phyloP scores from a whole-genome alignment of 2,329 filamentous ascomycete genomes.

The Ceratocystis colombiana region DNA sequence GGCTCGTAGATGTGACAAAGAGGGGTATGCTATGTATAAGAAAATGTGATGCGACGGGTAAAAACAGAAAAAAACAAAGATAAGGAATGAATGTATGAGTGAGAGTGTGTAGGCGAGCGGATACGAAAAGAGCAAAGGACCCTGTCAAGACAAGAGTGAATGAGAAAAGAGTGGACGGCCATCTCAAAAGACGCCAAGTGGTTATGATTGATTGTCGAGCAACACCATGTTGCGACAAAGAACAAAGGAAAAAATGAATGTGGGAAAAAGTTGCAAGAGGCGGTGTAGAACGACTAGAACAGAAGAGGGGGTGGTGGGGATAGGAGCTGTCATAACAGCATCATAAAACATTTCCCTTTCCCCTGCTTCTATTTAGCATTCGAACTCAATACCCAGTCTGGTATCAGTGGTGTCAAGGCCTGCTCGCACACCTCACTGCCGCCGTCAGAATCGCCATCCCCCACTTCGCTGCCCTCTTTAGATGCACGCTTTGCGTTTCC shows the following conservation, averaged over 20 bases:
- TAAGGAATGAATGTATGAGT: neutral
- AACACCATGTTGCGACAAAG: neutral
- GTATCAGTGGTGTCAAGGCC: conserved; percentile 50
- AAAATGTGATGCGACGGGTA: neutral
- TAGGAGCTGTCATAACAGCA: conserved; percentile 12
- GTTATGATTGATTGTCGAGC: conserved; percentile 1
- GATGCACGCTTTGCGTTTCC: conserved; percentile 25
- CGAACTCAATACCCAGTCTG: conserved; percentile 49
- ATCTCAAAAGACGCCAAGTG: conserved; percentile 21
- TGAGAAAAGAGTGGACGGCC: conserved; percentile 19
- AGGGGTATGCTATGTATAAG: conserved; percentile 1
- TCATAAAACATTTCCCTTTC: conserved; percentile 7
- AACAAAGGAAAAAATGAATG: conserved; percentile 9
- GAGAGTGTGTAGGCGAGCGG: conserved; percentile 4
- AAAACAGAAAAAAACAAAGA: neutral
- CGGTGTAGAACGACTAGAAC: neutral
- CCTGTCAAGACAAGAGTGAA: neutral
- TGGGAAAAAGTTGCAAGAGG: neutral
- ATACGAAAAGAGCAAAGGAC: conserved; percentile 2
- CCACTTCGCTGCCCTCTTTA: conserved; percentile 28
- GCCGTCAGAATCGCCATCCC: conserved; percentile 12
- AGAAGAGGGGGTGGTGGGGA: neutral
- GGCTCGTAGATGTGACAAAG: conserved; percentile 12
- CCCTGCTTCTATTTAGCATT: conserved; percentile 37
- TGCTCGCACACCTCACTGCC: conserved; percentile 32